Conservation (phyloP, 352 stramenopile species). For the Pythium brachiatum region DNA sequence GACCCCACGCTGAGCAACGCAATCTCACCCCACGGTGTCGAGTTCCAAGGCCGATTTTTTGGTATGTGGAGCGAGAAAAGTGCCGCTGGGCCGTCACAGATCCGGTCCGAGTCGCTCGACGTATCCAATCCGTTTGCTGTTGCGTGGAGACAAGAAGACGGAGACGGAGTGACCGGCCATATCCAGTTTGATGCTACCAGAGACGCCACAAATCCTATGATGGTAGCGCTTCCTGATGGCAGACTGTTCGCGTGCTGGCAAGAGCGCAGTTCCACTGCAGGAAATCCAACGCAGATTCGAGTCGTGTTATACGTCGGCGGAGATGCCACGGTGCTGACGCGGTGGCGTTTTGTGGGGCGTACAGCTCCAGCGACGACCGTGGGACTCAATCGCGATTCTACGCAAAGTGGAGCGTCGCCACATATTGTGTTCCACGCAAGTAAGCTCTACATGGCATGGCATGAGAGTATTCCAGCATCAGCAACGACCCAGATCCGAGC, state of each 20-base stretch:
- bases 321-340: slow-evolving; percentile 22
- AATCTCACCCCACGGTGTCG: slow-evolving; percentile 19
- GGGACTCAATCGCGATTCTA: slow-evolving; percentile 49
- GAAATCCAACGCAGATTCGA: slow-evolving; percentile 45
- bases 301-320: slow-evolving; percentile 35
- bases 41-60: slow-evolving; percentile 37
- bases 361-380: slow-evolving; percentile 21
- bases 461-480: slow-evolving; percentile 31
- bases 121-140: slow-evolving; percentile 30
- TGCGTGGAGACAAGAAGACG: slow-evolving; percentile 44
- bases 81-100: slow-evolving; percentile 25
- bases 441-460: slow-evolving; percentile 61
- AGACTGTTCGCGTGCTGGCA: slow-evolving; percentile 52
- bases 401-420: slow-evolving; percentile 33
- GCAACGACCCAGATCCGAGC: slow-evolving; percentile 46
- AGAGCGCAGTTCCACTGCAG: slow-evolving; percentile 31
- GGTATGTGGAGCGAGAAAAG: slow-evolving; percentile 50
- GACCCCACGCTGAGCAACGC: slow-evolving; percentile 30
- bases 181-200: slow-evolving; percentile 49
- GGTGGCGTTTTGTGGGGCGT: slow-evolving; percentile 43
- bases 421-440: slow-evolving; percentile 29
- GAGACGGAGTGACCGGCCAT: slow-evolving; percentile 23
- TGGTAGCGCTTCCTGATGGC: slow-evolving; percentile 27
- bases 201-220: slow-evolving; percentile 32
- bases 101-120: slow-evolving; percentile 46